Conservation (phyloP, 1,284 basidiomycete genomes). For the Puccinia hordei region DNA sequence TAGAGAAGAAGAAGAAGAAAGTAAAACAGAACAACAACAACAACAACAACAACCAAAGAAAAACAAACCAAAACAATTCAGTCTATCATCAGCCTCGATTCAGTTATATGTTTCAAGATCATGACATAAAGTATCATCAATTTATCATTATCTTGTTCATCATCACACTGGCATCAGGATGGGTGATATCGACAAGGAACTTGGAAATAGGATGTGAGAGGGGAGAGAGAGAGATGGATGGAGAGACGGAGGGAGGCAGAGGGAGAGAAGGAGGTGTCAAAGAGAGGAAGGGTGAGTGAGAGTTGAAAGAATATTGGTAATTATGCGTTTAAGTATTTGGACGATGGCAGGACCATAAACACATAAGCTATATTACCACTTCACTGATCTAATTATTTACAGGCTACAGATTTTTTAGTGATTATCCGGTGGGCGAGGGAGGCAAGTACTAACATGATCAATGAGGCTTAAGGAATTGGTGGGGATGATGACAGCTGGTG, state of each 20-base stretch:
- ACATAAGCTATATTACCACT: not conserved
- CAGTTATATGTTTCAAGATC: not conserved
- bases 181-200: not conserved
- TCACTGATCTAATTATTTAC: too few relatives aligned
- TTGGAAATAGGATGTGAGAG: not conserved
- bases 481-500: too few relatives aligned
- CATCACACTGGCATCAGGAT: not conserved
- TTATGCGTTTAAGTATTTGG: conserved; percentile 28
- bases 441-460: too few relatives aligned
- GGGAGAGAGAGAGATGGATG: not conserved
- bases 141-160: not conserved
- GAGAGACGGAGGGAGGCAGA: not conserved
- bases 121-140: not conserved
- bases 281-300: not conserved
- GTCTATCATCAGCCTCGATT: not conserved
- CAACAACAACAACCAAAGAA: too few relatives aligned
- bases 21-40: not conserved
- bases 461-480: not conserved
- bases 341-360: not conserved
- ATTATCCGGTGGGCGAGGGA: too few relatives aligned
- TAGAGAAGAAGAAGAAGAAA: not conserved
- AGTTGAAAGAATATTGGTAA: conserved; percentile 9
- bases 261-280: not conserved
- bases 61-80: not conserved
- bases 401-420: conserved; percentile 5